These are phyloP conservation scores for Solanum virginianum DNA, from an alignment of 257 asterid genomes.

Conservation along the genomic window DNA sequence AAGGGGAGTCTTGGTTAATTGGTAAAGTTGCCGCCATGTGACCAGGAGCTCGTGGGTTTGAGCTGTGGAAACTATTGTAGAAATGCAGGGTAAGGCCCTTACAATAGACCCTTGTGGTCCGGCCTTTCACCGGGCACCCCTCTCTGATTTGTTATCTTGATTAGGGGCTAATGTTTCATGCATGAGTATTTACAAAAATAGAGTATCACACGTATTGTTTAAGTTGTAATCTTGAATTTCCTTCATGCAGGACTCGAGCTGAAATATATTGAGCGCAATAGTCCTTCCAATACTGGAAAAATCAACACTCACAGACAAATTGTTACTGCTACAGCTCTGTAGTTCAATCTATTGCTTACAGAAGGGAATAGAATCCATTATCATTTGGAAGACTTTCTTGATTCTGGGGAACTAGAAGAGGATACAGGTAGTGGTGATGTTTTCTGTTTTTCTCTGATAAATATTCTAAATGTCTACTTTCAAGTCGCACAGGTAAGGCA, in stretches of 20 bases:
- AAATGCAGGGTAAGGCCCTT: neutral
- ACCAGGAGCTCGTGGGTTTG: neutral
- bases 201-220: neutral
- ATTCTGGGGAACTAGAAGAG: neutral
- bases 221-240: neutral
- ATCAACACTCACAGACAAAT: neutral
- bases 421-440: neutral
- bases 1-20: neutral
- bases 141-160: neutral
- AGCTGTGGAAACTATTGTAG: neutral
- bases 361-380: neutral
- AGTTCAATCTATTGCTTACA: neutral
- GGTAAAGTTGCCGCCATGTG: neutral
- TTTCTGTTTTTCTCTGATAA: neutral
- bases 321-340: neutral
- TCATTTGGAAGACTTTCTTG: neutral
- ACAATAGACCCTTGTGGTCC: neutral
- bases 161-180: neutral
- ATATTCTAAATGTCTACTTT: neutral
- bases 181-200: neutral
- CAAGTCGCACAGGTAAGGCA: neutral
- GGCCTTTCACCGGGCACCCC: neutral
- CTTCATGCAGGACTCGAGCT: neutral
- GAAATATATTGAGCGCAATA: neutral
- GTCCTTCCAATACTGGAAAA: neutral